Conservation (phyloP, 2,329 filamentous ascomycete genomes). For the Penicillium vulpinum region DNA sequence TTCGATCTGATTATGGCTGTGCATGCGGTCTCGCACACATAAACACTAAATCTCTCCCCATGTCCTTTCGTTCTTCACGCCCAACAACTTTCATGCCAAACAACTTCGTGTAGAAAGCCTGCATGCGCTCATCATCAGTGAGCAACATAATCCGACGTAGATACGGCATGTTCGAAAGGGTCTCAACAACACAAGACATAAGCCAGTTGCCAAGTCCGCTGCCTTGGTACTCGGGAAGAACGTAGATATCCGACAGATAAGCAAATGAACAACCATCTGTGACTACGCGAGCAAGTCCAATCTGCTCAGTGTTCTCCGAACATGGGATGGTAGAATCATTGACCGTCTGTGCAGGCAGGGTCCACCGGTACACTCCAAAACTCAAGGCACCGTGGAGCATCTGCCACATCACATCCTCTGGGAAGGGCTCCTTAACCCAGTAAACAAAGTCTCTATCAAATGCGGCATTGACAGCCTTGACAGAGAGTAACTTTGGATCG, state of each 20-base stretch:
- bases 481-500: slow-evolving; percentile 17
- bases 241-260: slow-evolving; percentile 69
- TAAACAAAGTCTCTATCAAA: slow-evolving; percentile 20
- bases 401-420: slow-evolving; percentile 20
- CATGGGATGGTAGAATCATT: slow-evolving; percentile 2
- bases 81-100: slow-evolving; percentile 28
- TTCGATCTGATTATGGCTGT: not conserved
- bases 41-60: slow-evolving; percentile 18
- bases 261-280: slow-evolving; percentile 70
- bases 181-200: slow-evolving; percentile 60
- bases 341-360: not conserved
- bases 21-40: slow-evolving; percentile 20
- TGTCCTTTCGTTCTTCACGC: slow-evolving; percentile 17
- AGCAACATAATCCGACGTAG: slow-evolving; percentile 60
- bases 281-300: slow-evolving; percentile 64
- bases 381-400: slow-evolving; percentile 23
- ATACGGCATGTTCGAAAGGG: slow-evolving; percentile 54
- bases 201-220: slow-evolving; percentile 66
- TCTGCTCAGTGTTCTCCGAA: slow-evolving; percentile 35
- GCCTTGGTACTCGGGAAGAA: slow-evolving; percentile 60
- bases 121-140: slow-evolving; percentile 21
- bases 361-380: slow-evolving; percentile 22
- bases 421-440: slow-evolving; percentile 16
- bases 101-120: slow-evolving; percentile 22
- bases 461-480: slow-evolving; percentile 21